phyloP scores from a whole-genome alignment of 176 grass and related monocot species.

The Rhipidocladum racemiflorum region DNA sequence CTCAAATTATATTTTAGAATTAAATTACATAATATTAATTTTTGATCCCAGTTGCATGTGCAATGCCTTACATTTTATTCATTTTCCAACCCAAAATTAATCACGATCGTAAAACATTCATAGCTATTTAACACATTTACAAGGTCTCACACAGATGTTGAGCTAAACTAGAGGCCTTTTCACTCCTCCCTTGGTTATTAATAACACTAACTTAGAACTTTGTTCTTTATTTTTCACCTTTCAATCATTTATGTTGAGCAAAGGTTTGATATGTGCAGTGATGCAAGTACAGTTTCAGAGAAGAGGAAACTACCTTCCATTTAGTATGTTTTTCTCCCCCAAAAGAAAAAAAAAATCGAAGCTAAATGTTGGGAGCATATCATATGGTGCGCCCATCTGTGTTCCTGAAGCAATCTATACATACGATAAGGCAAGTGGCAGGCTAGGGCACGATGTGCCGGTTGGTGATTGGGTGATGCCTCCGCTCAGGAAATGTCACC shows the following conservation, averaged over 20 bases:
- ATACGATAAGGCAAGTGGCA: neutral
- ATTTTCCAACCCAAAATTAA: neutral
- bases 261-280: neutral
- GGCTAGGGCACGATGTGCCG: neutral
- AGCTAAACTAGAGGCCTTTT: neutral
- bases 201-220: neutral
- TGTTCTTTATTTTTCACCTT: neutral
- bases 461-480: constrained; percentile 23
- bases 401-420: constrained; percentile 24
- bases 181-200: neutral
- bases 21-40: neutral
- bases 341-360: neutral
- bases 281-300: neutral
- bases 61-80: neutral
- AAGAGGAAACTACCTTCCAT: neutral
- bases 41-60: neutral
- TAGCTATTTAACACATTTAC: neutral
- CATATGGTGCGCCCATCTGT: neutral
- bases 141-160: neutral
- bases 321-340: neutral
- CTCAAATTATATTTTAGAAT: neutral
- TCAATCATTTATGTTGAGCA: neutral
- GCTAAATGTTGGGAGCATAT: neutral
- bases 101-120: neutral
- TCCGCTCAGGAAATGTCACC: constrained; percentile 48